phyloP scores from a whole-genome alignment of 495 filamentous ascomycete genomes.

The Collariella sp. region DNA sequence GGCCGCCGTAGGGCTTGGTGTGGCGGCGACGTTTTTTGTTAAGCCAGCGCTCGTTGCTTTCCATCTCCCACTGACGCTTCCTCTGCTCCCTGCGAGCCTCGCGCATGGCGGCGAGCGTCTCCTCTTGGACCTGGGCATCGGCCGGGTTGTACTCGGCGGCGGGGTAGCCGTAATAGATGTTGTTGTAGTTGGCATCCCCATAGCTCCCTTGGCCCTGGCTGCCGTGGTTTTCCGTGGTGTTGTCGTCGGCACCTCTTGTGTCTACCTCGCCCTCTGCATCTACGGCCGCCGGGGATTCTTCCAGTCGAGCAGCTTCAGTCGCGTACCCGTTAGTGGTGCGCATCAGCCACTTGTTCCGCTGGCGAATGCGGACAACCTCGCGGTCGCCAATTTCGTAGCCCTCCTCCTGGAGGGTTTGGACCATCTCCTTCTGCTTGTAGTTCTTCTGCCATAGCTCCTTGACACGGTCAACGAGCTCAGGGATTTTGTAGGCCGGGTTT shows the following conservation, averaged over 20 bases:
- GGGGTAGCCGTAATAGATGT: neutral
- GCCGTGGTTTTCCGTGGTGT: too few species aligned
- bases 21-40: slow-evolving; percentile 63
- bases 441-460: slow-evolving; percentile 72
- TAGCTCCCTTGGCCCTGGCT: neutral
- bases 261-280: neutral
- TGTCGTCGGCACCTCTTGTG: too few species aligned
- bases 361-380: slow-evolving; percentile 57
- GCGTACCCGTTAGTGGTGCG: slow-evolving; percentile 49
- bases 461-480: slow-evolving; percentile 54
- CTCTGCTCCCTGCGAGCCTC: slow-evolving; percentile 48
- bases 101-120: slow-evolving; percentile 8
- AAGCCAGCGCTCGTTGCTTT: slow-evolving; percentile 56
- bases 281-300: neutral
- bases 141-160: neutral
- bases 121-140: slow-evolving; percentile 8
- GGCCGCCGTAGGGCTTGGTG: slow-evolving; percentile 59
- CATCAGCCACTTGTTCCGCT: slow-evolving; percentile 55
- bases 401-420: slow-evolving; percentile 54
- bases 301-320: too few species aligned
- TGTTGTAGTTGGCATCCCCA: neutral
- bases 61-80: slow-evolving; percentile 48
- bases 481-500: slow-evolving; percentile 59
- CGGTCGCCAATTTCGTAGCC: slow-evolving; percentile 64
- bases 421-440: slow-evolving; percentile 60